Percentiles rank a stretch among this genome's conserved stretches.
Evolutionary conservation across 176 grass and related monocot species (phyloP).

Genomic region (Thalia dealbata): DNA sequence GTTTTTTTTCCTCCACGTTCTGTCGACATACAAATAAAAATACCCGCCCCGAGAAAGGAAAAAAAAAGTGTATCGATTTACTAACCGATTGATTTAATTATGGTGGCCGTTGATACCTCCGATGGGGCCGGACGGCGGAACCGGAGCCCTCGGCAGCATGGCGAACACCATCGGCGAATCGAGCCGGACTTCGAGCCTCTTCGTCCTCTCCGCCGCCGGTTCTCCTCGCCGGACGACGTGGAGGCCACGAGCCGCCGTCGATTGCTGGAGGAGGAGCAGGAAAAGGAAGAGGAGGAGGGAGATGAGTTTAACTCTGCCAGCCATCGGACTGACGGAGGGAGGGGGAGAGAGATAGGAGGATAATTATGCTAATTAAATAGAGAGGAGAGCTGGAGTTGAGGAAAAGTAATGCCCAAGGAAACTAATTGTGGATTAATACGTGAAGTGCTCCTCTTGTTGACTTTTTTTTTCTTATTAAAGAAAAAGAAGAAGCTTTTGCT

Average conservation of each 20-base stretch:
- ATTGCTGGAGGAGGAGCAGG: not conserved
- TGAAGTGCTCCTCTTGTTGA: too few relatives aligned
- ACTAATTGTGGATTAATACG: too few relatives aligned
- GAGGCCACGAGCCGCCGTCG: not conserved
- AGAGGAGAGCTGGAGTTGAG: too few relatives aligned
- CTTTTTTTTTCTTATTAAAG: too few relatives aligned
- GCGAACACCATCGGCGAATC: not conserved
- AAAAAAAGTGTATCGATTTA: too few relatives aligned
- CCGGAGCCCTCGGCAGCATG: not conserved
- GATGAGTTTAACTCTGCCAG: not conserved
- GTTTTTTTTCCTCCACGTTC: too few relatives aligned
- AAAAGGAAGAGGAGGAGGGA: not conserved
- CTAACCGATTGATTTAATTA: not conserved
- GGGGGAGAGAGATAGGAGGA: not conserved
- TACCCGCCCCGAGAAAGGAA: too few relatives aligned
- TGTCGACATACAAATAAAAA: too few relatives aligned
- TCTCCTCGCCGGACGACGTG: not conserved
- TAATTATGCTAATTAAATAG: not conserved
- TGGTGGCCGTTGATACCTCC: not conserved
- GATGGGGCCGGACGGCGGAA: slow-evolving; percentile 1
- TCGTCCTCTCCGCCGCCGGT: not conserved
- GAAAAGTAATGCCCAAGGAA: too few relatives aligned
- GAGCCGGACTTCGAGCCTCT: not conserved
- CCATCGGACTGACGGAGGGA: not conserved
- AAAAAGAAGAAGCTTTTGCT: too few relatives aligned